These are phyloP conservation scores for Microthyrium microscopicum DNA, from an alignment of 2,329 filamentous ascomycete genomes.

Conservation along the genomic window DNA sequence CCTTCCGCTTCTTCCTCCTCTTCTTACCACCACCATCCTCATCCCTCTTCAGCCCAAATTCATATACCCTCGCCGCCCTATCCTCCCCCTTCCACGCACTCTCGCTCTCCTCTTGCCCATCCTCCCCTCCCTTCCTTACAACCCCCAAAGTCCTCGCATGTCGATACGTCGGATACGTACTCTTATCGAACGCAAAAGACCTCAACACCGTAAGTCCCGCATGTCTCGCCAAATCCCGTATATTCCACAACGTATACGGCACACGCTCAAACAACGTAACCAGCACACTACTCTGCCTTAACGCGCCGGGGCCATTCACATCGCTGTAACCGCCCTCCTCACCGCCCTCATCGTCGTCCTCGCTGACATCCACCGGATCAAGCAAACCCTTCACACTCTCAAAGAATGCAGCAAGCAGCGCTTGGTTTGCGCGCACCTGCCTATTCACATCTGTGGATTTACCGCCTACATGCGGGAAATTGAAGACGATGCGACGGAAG, in stretches of 20 bases:
- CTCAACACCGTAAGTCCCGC: constrained; percentile 50
- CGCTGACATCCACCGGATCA: constrained; percentile 11
- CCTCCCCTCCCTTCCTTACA: constrained; percentile 16
- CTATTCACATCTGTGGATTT: constrained; percentile 85
- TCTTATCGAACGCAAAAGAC: constrained; percentile 52
- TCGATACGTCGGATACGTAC: constrained; percentile 54
- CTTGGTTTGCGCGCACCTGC: constrained; percentile 82
- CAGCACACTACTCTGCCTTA: constrained; percentile 39
- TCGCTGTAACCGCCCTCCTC: constrained; percentile 5
- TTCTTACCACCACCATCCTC: neutral
- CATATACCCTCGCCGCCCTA: constrained; percentile 27
- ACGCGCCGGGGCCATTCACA: constrained; percentile 6
- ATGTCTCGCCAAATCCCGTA: constrained; percentile 72
- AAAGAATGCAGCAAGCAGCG: constrained; percentile 33
- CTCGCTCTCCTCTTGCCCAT: constrained; percentile 19
- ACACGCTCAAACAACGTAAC: constrained; percentile 86
- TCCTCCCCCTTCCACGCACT: constrained; percentile 33
- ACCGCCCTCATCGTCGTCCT: constrained; percentile 8
- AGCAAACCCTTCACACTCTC: constrained; percentile 19
- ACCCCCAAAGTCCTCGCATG: constrained; percentile 58
- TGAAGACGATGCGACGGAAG: constrained; percentile 68
- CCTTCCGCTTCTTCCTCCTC: neutral
- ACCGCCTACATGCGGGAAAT: constrained; percentile 92
- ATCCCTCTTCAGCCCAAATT: constrained; percentile 7
- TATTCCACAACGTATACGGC: constrained; percentile 92